Evolutionary conservation across 331 rosid genomes (phyloP).

Genomic region (Malus hybrid): DNA sequence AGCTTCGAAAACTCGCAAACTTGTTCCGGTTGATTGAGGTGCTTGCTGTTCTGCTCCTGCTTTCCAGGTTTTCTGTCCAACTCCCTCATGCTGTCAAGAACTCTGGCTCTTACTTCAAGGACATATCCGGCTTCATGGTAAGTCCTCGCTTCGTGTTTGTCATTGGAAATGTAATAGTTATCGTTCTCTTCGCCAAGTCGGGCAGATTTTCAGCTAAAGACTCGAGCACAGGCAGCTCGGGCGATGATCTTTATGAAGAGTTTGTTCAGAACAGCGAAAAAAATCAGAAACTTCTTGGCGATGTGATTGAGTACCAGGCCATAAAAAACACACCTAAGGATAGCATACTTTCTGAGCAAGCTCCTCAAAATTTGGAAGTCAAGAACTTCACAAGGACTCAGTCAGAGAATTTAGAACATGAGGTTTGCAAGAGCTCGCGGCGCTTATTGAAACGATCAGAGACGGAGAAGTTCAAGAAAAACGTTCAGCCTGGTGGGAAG

Average conservation of each 20-base stretch:
- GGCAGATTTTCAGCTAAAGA: conserved; percentile 44
- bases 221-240: conserved; percentile 14
- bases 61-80: conserved; percentile 49
- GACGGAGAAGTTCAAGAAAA: conserved; percentile 32
- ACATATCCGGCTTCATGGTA: conserved; percentile 32
- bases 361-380: background rate
- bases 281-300: conserved; percentile 12
- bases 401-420: conserved; percentile 20
- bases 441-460: conserved; percentile 30
- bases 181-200: conserved; percentile 58
- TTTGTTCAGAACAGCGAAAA: conserved; percentile 30
- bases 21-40: conserved; percentile 50
- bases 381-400: conserved; percentile 37
- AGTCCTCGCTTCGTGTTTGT: conserved; percentile 67
- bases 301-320: background rate
- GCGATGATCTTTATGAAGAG: conserved; percentile 41
- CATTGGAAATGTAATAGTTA: conserved; percentile 59
- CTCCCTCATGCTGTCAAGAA: conserved; percentile 50
- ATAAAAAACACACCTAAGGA: background rate
- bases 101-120: conserved; percentile 47
- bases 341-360: background rate
- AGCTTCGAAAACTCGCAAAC: conserved; percentile 38
- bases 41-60: conserved; percentile 38
- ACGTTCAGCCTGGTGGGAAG: background rate
- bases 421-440: conserved; percentile 16